Evolutionary conservation across 306 rosid genomes (phyloP).

Genomic region (Coriaria nepalensis): DNA sequence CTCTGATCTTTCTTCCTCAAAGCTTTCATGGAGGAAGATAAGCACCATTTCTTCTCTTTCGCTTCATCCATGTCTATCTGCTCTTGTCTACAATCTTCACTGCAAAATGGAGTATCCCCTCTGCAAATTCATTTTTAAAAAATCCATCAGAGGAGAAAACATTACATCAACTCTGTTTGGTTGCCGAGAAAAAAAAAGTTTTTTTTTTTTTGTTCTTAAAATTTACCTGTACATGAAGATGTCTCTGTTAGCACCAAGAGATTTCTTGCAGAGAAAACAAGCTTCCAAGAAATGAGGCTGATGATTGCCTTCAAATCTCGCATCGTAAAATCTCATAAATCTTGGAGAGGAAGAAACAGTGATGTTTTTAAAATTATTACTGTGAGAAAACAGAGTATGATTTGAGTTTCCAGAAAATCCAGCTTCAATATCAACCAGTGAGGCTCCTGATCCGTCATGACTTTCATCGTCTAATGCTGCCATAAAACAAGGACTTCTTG

Average conservation of each 20-base stretch:
- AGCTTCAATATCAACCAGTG: slow-evolving; percentile 39
- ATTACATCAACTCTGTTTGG: neutral
- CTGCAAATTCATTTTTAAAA: slow-evolving; percentile 24
- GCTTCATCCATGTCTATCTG: slow-evolving; percentile 70
- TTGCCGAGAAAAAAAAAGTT: neutral
- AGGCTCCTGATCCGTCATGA: slow-evolving; percentile 11
- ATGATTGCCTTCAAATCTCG: slow-evolving; percentile 54
- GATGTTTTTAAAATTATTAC: slow-evolving; percentile 21
- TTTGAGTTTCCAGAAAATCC: slow-evolving; percentile 38
- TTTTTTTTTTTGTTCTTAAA: too few relatives aligned
- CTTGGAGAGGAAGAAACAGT: slow-evolving; percentile 32
- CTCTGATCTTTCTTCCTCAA: slow-evolving; percentile 59
- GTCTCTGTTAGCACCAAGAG: slow-evolving; percentile 45
- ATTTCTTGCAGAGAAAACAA: slow-evolving; percentile 70
- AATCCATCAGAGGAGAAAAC: neutral
- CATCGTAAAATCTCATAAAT: slow-evolving; percentile 55
- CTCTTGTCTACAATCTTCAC: slow-evolving; percentile 78
- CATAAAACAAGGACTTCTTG: slow-evolving; percentile 43
- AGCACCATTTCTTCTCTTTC: slow-evolving; percentile 50
- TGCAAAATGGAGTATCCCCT: slow-evolving; percentile 91
- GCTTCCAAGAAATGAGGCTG: slow-evolving; percentile 73
- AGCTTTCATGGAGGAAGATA: slow-evolving; percentile 56
- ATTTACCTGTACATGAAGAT: slow-evolving; percentile 93
- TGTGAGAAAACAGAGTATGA: slow-evolving; percentile 25
- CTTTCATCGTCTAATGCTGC: slow-evolving; percentile 36